Evolutionary conservation across 306 rosid species (phyloP), one percentile per base, ranked within the genome.

Genomic region (Ochetophila trinervis): DNA sequence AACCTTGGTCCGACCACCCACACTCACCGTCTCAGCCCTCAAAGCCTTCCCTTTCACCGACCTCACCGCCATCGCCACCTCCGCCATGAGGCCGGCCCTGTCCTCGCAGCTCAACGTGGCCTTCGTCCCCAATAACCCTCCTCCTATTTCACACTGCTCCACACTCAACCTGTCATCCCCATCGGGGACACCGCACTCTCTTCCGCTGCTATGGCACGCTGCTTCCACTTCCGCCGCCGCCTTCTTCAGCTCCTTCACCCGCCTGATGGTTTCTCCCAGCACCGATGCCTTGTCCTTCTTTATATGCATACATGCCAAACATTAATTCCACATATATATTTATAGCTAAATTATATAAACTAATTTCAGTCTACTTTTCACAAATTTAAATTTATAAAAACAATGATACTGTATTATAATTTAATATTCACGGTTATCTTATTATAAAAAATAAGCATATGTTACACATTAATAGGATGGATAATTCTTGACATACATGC

Each of bases 211-310:
- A 30, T 18, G 17, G 35, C 35, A 65, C 4, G 67, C 66, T 71
- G 73, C 79, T 80, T 79, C 81, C 23, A 78, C 59, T 42, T 80
- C 73, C 27, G 75, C 71, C 45, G 69, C 86, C 13, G 65, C 72
- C 76, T 68, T 78, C 75, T 80, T 74, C 65, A 87, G 76, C 78
- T 74, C 86, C 69, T 53, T 83, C 70, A 90, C 79, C 48, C 66
- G 75, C 71, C 71, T 68, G 34, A 90, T 76, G 16, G 88, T 80
- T 79, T 85, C 89, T 3, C 57, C 73, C 44, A 90, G 81, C 47
- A 87, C 74, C 13, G 86, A 71, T 44, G 91, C 95, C 76, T 90
- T 90, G 94, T 87, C 87, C 82, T 68, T 80, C 91, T 89, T 69
- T 53, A 30, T 55, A 53, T 40, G 19, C 34, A 48, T 15, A 19